Conservation (phyloP, 2,329 filamentous ascomycete genomes). For the Botryotinia narcissicola region DNA sequence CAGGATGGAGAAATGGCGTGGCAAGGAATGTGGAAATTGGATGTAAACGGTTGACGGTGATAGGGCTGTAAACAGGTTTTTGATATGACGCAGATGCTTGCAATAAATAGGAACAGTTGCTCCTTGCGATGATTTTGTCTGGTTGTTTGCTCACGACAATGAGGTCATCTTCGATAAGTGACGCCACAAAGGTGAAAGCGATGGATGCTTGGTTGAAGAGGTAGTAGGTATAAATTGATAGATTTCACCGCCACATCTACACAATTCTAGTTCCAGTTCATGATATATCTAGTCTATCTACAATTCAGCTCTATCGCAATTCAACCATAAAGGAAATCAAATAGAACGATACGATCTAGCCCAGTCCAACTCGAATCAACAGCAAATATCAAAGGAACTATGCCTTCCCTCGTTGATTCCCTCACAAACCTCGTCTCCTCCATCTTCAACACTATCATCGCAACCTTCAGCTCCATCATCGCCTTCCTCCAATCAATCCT, state of each 20-base stretch:
- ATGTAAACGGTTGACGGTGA: not conserved
- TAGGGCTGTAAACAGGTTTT: conserved; percentile 14
- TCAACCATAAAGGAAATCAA: not conserved
- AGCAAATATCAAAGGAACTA: conserved; percentile 20
- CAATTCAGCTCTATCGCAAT: too few species aligned
- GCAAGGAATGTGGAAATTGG: not conserved
- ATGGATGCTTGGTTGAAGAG: not conserved
- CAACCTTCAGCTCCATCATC: conserved; percentile 32
- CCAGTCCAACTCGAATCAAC: not conserved
- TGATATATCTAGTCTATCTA: not conserved
- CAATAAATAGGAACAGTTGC: not conserved
- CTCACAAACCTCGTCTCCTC: conserved; percentile 31
- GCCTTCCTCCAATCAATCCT: conserved; percentile 34
- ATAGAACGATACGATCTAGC: not conserved
- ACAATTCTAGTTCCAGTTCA: not conserved
- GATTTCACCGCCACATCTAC: conserved; percentile 6
- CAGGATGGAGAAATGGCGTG: not conserved
- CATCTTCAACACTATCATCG: conserved; percentile 32
- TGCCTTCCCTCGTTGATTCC: conserved; percentile 35
- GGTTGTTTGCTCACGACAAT: not conserved
- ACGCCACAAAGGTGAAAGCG: not conserved
- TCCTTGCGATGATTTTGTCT: not conserved
- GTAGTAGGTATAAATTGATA: not conserved
- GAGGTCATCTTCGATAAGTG: conserved; percentile 8
- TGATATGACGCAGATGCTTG: not conserved